Percentiles rank a stretch among this genome's conserved stretches.
phyloP scores from a whole-genome alignment of 306 rosid genomes.

The Quercus engelmannii region DNA sequence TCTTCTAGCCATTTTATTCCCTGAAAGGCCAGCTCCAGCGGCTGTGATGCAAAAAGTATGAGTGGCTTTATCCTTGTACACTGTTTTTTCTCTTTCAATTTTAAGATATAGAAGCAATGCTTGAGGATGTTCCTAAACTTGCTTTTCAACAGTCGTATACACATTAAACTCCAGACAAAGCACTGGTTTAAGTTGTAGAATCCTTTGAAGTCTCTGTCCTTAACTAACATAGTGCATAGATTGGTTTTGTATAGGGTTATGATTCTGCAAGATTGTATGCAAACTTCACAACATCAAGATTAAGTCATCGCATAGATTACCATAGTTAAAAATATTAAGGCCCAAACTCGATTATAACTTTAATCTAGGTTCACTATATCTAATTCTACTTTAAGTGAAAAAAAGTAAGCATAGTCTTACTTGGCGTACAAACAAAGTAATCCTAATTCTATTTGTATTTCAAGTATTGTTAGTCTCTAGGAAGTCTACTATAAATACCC shows the following conservation, averaged over 20 bases:
- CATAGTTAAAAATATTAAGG: too few relatives aligned
- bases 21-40: constrained; percentile 62
- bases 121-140: not conserved
- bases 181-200: not conserved
- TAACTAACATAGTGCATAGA: not conserved
- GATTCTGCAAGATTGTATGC: not conserved
- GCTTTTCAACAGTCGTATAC: not conserved
- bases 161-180: not conserved
- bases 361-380: too few relatives aligned
- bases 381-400: too few relatives aligned
- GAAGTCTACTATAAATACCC: too few relatives aligned
- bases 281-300: not conserved
- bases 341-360: too few relatives aligned
- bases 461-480: too few relatives aligned
- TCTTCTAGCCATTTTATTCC: constrained; percentile 64
- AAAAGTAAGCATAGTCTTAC: too few relatives aligned
- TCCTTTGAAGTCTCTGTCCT: not conserved
- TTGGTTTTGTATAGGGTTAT: not conserved
- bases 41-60: constrained; percentile 33
- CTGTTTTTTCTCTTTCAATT: not conserved
- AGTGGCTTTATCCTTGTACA: constrained; percentile 14
- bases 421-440: too few relatives aligned
- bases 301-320: not conserved
- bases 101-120: not conserved
- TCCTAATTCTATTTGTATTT: too few relatives aligned